phyloP scores from a whole-genome alignment of 2,329 filamentous ascomycete species.

The Penicillium sp. region DNA sequence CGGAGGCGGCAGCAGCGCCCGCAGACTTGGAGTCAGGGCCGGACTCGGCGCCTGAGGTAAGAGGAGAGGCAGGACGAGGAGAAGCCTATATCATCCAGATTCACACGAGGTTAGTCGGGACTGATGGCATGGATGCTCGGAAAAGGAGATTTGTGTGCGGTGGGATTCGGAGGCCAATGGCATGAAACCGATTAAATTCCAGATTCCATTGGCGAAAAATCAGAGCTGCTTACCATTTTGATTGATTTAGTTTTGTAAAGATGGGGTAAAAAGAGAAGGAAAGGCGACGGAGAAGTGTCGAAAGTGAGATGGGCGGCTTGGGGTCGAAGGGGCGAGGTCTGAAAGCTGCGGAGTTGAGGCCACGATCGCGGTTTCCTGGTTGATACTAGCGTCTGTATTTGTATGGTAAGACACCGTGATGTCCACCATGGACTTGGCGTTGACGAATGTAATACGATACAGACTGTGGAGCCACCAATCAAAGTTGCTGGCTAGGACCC shows the following conservation, averaged over 20 bases:
- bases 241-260: constrained; percentile 7
- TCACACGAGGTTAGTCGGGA: constrained; percentile 2
- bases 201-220: too few species aligned
- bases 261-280: constrained; percentile 8
- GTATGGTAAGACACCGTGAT: constrained; percentile 3
- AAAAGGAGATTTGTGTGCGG: constrained; percentile 2
- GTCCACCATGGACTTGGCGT: background rate
- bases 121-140: background rate
- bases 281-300: constrained; percentile 9
- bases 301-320: constrained; percentile 8
- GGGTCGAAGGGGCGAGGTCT: constrained; percentile 11
- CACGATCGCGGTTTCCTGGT: constrained; percentile 24
- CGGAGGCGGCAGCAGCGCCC: constrained; percentile 51
- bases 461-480: constrained; percentile 9
- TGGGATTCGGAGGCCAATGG: background rate
- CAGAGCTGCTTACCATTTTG: constrained; percentile 17
- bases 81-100: constrained; percentile 26
- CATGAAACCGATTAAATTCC: background rate
- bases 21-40: constrained; percentile 40
- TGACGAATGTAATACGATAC: constrained; percentile 6
- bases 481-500: background rate
- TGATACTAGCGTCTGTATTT: constrained; percentile 14
- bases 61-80: constrained; percentile 38
- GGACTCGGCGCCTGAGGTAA: constrained; percentile 42
- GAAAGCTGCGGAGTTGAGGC: constrained; percentile 23